Conservation (phyloP, 257 asterid species). For the Solanum peruvianum region DNA sequence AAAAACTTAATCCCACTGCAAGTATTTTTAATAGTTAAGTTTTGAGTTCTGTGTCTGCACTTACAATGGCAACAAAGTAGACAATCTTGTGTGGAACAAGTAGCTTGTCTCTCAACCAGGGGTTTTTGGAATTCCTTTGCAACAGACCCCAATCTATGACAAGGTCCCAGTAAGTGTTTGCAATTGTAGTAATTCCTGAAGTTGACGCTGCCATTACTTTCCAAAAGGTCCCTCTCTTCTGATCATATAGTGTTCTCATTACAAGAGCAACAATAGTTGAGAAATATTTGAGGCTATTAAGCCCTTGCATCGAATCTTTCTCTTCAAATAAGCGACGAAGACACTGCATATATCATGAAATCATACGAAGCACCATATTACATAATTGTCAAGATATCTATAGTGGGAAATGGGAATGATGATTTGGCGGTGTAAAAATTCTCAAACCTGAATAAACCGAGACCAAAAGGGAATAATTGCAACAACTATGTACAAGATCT, state of each 20-base stretch:
- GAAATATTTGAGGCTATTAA: conserved; percentile 46
- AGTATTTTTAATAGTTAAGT: too few relatives aligned
- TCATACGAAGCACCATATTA: not conserved
- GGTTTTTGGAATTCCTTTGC: conserved; percentile 40
- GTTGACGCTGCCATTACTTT: conserved; percentile 39
- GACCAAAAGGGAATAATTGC: conserved; percentile 66
- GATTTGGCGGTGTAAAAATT: not conserved
- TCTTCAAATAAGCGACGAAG: conserved; percentile 54
- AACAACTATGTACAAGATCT: conserved; percentile 25
- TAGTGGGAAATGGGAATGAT: not conserved
- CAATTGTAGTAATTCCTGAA: conserved; percentile 51
- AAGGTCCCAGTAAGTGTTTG: conserved; percentile 70
- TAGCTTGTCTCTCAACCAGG: conserved; percentile 80
- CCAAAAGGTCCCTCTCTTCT: conserved; percentile 18
- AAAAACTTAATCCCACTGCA: not conserved
- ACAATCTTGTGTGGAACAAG: conserved; percentile 48
- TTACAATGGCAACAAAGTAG: conserved; percentile 69
- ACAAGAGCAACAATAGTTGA: conserved; percentile 69
- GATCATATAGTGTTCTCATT: conserved; percentile 35
- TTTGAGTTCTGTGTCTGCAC: not conserved
- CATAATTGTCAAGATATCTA: not conserved
- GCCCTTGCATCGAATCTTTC: conserved; percentile 30
- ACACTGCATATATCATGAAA: conserved; percentile 22
- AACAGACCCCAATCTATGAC: conserved; percentile 80
- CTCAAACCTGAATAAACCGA: conserved; percentile 56